These are phyloP conservation scores for Niebla homalea DNA, from an alignment of 495 filamentous ascomycete genomes.

Conservation along the genomic window DNA sequence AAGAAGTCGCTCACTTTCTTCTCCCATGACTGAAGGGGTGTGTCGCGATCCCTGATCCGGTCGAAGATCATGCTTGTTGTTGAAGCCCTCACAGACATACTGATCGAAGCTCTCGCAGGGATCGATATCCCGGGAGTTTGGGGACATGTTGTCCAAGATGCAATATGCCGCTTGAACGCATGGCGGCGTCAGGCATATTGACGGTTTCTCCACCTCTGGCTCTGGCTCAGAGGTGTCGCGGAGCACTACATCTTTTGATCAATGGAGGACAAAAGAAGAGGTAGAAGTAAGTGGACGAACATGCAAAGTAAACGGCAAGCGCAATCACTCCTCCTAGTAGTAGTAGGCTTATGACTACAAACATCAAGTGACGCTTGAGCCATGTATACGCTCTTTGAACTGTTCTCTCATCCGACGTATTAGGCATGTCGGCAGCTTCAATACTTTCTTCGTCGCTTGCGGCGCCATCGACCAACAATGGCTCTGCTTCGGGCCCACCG, in stretches of 20 bases:
- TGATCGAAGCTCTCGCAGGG: slow-evolving; percentile 59
- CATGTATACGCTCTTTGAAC: slow-evolving; percentile 8
- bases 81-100: slow-evolving; percentile 57
- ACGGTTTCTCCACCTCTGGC: background rate
- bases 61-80: slow-evolving; percentile 50
- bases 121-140: slow-evolving; percentile 49
- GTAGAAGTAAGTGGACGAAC: background rate
- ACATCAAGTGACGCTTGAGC: slow-evolving; percentile 11
- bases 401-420: slow-evolving; percentile 1
- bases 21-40: slow-evolving; percentile 43
- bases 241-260: background rate
- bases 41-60: slow-evolving; percentile 49
- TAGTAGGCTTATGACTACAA: slow-evolving; percentile 8
- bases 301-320: slow-evolving; percentile 11
- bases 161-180: slow-evolving; percentile 58
- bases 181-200: slow-evolving; percentile 42
- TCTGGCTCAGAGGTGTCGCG: slow-evolving; percentile 2
- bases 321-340: slow-evolving; percentile 16
- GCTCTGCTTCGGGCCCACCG: slow-evolving; percentile 8
- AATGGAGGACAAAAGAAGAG: background rate
- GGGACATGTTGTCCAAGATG: slow-evolving; percentile 52
- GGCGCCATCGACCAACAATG: slow-evolving; percentile 14
- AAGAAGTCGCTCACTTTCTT: slow-evolving; percentile 44
- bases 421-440: background rate
- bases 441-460: slow-evolving; percentile 4